Evolutionary conservation across 75 land plant species (phyloP), one percentile per base, ranked within the genome.

Genomic region (Sequoia sempervirens): DNA sequence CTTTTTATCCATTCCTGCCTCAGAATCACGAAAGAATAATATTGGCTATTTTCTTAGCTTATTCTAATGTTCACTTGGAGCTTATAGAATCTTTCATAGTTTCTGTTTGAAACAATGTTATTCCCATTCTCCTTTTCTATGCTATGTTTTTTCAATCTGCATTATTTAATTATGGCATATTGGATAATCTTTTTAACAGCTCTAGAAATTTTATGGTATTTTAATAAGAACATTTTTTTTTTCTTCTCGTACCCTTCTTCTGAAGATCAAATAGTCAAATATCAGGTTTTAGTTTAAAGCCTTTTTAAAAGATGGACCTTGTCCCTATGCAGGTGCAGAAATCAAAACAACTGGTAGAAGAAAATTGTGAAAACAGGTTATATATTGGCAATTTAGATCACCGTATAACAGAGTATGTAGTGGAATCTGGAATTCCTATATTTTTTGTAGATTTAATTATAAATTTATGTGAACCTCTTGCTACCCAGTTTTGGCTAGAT

Each of bases 311-410:
- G 5, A 13, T 20, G 40, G 1, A 37, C 43, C 76, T 38, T 40
- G 26, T 75, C 2, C 80, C 4, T 36, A 32, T 78, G 80, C 50
- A 78, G 61, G 45, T 86, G 78, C 87, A 91, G 86, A 86, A 86
- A 70, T 36, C 81, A 34, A 80, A 84, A 68, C 58, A 78, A 9
- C 18, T 66, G 20, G 32, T 68, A 61, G 88, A 92, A 78, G 93
- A 92, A 28, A 92, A 82, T 36, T 36, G 47, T 61, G 92, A 88
- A 80, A 88, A 87, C 81, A 92, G 89, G 54, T 84, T 94, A 36
- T 94, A 91, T 54, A 80, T 94, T 52, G 95, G 95, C 6, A 94
- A 94, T 76, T 87, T 94, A 84, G 95, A 94, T 78, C 83, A 84
- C 4, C 91, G 92, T 84, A 84, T 94, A 76, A 88, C 94, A 45